phyloP scores from a whole-genome alignment of 441 rosid genomes.

The Sinapis alba region DNA sequence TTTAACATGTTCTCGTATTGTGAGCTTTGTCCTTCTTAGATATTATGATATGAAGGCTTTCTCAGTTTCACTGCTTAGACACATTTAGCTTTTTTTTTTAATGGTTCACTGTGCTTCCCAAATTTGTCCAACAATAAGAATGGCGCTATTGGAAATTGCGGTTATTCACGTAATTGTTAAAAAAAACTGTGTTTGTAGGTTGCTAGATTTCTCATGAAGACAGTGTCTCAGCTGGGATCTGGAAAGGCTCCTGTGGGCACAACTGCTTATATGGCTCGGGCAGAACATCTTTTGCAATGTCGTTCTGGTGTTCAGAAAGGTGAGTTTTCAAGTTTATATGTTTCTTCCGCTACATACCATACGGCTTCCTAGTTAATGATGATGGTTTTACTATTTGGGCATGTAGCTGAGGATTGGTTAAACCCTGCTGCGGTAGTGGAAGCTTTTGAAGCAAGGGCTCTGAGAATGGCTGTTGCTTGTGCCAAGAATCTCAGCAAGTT shows the following conservation, averaged over 20 bases:
- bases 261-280: slow-evolving; percentile 79
- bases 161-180: slow-evolving; percentile 1
- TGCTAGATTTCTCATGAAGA: slow-evolving; percentile 92
- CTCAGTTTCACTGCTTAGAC: not conserved
- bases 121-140: not conserved
- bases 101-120: slow-evolving; percentile 8
- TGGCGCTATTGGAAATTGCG: not conserved
- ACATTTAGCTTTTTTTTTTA: not conserved
- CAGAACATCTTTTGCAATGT: slow-evolving; percentile 68
- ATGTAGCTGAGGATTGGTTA: slow-evolving; percentile 83
- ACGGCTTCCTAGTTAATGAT: slow-evolving; percentile 7
- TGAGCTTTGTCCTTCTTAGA: not conserved
- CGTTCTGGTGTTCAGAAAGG: slow-evolving; percentile 66
- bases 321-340: slow-evolving; percentile 31
- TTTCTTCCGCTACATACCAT: not conserved
- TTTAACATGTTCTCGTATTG: not conserved
- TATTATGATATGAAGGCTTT: slow-evolving; percentile 3
- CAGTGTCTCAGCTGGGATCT: slow-evolving; percentile 77
- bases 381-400: slow-evolving; percentile 7
- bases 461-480: slow-evolving; percentile 79
- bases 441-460: slow-evolving; percentile 90
- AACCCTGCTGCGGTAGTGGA: slow-evolving; percentile 67
- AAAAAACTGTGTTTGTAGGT: slow-evolving; percentile 49
- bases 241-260: slow-evolving; percentile 78
- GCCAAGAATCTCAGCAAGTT: slow-evolving; percentile 74